These are phyloP conservation scores for Leishmania braziliensis DNA, from an alignment of 208 protist genomes.

Conservation along the genomic window DNA sequence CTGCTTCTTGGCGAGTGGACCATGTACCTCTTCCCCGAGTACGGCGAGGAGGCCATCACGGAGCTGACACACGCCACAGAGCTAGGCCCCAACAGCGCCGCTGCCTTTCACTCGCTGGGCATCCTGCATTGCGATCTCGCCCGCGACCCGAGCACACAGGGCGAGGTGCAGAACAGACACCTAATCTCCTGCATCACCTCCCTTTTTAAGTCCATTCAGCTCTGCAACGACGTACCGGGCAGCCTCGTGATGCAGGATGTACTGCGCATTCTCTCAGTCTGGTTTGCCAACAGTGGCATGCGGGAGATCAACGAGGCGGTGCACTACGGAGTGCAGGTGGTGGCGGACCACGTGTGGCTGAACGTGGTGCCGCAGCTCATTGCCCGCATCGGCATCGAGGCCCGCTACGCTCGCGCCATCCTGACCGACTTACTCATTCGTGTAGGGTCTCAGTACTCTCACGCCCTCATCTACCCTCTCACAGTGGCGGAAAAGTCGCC, in stretches of 20 bases:
- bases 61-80: conserved; percentile 69
- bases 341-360: conserved; percentile 98
- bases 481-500: conserved; percentile 96
- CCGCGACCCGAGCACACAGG: conserved; percentile 57
- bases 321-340: conserved; percentile 89
- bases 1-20: conserved; percentile 90
- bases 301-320: conserved; percentile 86
- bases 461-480: conserved; percentile 99
- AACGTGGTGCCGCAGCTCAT: conserved; percentile 99
- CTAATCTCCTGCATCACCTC: conserved; percentile 74
- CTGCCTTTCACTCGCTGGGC: conserved; percentile 85
- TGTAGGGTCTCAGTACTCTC: conserved; percentile 97
- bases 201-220: conserved; percentile 83
- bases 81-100: conserved; percentile 71
- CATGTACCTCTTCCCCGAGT: conserved; percentile 77
- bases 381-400: conserved; percentile 96
- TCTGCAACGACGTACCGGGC: conserved; percentile 68
- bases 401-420: conserved; percentile 86
- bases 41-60: conserved; percentile 80
- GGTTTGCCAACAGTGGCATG: conserved; percentile 94
- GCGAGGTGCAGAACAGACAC: conserved; percentile 65
- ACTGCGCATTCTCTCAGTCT: conserved; percentile 98
- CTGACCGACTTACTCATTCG: conserved; percentile 94
- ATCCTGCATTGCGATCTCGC: conserved; percentile 90
- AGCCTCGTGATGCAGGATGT: conserved; percentile 96